Conservation (phyloP, 306 rosid species). For the Hippophae gyantsensis region DNA sequence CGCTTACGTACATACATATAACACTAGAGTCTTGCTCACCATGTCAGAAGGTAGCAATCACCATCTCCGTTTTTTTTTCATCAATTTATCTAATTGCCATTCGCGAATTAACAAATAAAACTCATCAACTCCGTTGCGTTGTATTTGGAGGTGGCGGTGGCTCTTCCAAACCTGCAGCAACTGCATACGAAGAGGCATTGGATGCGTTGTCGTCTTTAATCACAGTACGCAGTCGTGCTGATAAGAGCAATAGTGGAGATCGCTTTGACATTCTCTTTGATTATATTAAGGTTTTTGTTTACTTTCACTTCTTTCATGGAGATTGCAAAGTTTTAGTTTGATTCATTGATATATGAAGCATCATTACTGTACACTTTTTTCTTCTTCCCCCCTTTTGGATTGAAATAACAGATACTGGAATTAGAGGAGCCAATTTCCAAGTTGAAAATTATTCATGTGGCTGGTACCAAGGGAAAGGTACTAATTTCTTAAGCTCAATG, state of each 20-base stretch:
- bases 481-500: neutral
- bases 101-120: neutral
- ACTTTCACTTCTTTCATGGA: neutral
- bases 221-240: conserved; percentile 70
- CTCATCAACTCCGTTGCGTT: neutral
- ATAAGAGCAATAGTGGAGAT: conserved; percentile 60
- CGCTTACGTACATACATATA: too few species aligned
- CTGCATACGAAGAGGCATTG: conserved; percentile 69
- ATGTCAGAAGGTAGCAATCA: too few species aligned
- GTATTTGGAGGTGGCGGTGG: conserved; percentile 31
- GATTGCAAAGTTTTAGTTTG: neutral
- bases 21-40: too few species aligned
- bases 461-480: conserved; percentile 99
- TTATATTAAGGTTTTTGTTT: conserved; percentile 50
- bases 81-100: neutral
- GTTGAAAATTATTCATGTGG: conserved; percentile 90
- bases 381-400: neutral
- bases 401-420: conserved; percentile 54
- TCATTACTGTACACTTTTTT: neutral
- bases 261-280: conserved; percentile 53
- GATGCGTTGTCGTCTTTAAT: conserved; percentile 75
- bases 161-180: conserved; percentile 24
- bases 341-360: neutral
- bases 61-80: neutral
- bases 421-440: conserved; percentile 67